Conservation (phyloP, 805 yeast genomes). For the Candida taoyuanica region DNA sequence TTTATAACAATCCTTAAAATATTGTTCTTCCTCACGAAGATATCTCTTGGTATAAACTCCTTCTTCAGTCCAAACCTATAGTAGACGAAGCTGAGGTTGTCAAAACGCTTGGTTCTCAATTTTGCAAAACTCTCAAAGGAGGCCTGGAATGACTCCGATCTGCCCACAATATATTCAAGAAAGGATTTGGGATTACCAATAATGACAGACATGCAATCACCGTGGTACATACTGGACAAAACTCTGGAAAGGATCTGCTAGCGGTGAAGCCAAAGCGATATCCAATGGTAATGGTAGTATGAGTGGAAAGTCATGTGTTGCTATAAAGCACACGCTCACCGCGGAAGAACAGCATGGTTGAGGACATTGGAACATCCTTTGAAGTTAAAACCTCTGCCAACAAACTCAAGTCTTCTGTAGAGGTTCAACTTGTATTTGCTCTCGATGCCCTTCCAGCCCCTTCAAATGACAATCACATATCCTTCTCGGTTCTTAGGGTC, state of each 20-base stretch:
- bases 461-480: background rate
- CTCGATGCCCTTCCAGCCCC: background rate
- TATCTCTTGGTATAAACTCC: too few species aligned
- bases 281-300: background rate
- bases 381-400: background rate
- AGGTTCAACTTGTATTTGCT: conserved; percentile 1
- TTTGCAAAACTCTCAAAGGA: too few species aligned
- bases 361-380: background rate
- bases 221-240: too few species aligned
- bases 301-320: background rate
- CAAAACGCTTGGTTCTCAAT: too few species aligned
- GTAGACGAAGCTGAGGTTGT: too few species aligned
- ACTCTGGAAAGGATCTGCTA: background rate
- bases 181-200: too few species aligned
- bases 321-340: background rate
- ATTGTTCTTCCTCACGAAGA: too few species aligned
- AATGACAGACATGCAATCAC: too few species aligned
- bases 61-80: too few species aligned
- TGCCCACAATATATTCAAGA: too few species aligned
- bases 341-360: background rate
- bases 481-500: background rate
- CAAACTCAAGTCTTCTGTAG: background rate
- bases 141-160: too few species aligned
- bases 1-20: too few species aligned
- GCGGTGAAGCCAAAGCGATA: background rate